These are phyloP conservation scores for Pelagophyceae sp. DNA, from an alignment of 352 stramenopile species.

Conservation along the genomic window DNA sequence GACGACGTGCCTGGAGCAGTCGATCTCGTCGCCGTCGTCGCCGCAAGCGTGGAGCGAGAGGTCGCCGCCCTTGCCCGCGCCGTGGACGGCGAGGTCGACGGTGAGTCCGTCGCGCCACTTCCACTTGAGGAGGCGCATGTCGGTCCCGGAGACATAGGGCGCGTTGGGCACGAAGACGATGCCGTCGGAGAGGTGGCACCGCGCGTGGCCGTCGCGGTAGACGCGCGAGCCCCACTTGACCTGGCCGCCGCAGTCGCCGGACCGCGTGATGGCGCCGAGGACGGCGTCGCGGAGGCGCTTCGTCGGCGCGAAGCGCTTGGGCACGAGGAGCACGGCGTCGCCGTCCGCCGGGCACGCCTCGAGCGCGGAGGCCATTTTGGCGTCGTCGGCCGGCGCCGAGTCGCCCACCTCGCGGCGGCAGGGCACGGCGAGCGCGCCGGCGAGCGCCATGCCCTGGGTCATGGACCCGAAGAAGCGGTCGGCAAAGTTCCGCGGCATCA, in stretches of 20 bases:
- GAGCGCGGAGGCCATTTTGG: not conserved
- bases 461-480: slow-evolving; percentile 1
- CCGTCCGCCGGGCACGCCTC: not conserved
- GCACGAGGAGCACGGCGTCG: not conserved
- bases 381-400: not conserved
- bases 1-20: slow-evolving; percentile 14
- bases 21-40: slow-evolving; percentile 7
- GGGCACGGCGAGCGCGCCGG: not conserved
- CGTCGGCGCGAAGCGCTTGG: slow-evolving; percentile 7
- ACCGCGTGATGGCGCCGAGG: not conserved
- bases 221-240: not conserved
- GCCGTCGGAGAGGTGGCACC: slow-evolving; percentile 11
- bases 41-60: not conserved
- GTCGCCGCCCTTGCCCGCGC: slow-evolving; percentile 14
- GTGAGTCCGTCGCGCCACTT: slow-evolving; percentile 7
- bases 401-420: not conserved
- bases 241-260: not conserved
- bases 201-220: not conserved
- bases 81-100: slow-evolving; percentile 2
- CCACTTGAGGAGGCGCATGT: slow-evolving; percentile 6
- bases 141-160: slow-evolving; percentile 8
- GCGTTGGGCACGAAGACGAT: slow-evolving; percentile 9
- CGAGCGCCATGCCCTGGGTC: not conserved
- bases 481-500: not conserved
- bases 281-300: not conserved